Percentiles rank a stretch among this genome's conserved stretches.
Conservation (phyloP, 495 filamentous ascomycete genomes). For the Astrothelium macrocarpum region DNA sequence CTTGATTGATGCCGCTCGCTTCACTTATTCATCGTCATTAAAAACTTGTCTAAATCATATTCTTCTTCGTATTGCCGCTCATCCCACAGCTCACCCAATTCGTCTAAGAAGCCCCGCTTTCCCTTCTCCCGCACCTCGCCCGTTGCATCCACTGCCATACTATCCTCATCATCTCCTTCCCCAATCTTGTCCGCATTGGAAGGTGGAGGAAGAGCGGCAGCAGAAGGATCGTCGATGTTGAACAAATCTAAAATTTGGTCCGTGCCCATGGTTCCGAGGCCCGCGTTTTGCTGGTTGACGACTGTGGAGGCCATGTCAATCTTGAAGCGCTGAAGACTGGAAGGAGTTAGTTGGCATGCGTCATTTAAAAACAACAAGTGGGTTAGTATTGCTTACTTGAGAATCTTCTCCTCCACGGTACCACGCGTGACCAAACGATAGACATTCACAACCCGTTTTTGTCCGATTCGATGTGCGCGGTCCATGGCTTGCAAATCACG, state of each 20-base stretch:
- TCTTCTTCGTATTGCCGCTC: constrained; percentile 93
- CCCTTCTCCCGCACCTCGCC: constrained; percentile 90
- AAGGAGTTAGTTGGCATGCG: constrained; percentile 3
- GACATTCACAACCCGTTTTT: constrained; percentile 99
- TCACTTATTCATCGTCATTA: constrained; percentile 72
- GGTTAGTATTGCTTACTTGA: constrained; percentile 50
- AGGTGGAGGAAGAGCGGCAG: constrained; percentile 46
- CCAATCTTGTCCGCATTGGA: constrained; percentile 43
- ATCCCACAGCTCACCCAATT: constrained; percentile 93
- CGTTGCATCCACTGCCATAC: constrained; percentile 88
- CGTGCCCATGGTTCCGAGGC: constrained; percentile 90
- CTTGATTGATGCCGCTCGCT: no score
- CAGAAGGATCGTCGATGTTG: constrained; percentile 59
- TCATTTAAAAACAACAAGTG: not conserved
- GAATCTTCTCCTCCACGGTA: constrained; percentile 96
- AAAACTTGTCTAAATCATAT: constrained; percentile 86
- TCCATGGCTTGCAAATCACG: constrained; percentile 99
- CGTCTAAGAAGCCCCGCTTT: constrained; percentile 91
- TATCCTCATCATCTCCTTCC: constrained; percentile 49
- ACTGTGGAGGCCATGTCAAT: constrained; percentile 97
- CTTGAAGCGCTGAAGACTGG: constrained; percentile 95
- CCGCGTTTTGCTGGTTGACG: constrained; percentile 97
- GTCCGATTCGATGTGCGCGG: constrained; percentile 92
- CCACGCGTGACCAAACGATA: constrained; percentile 92
- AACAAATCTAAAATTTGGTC: constrained; percentile 97